Evolutionary conservation across 1,284 basidiomycete genomes (phyloP), one percentile per base, ranked within the genome.

Genomic region (Porphyrellus sp.): DNA sequence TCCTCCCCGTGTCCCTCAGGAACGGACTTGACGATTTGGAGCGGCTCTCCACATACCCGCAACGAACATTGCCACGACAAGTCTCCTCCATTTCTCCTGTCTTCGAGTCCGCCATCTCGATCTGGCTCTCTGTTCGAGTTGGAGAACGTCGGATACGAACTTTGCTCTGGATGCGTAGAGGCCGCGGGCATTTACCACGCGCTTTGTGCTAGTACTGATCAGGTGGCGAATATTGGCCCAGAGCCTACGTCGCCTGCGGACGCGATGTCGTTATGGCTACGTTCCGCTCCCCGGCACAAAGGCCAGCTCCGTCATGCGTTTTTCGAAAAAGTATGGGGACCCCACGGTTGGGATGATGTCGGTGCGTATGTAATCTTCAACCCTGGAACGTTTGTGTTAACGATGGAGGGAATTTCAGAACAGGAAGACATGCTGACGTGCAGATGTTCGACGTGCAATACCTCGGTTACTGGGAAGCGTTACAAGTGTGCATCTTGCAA

Each of bases 401-500:
- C 28, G 11, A 45, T 42, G 38, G 51, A n/a, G 18, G 40, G 23
- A 13, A 49, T 55, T 57, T 46, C 60, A 89, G 89, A 87, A 55
- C 83, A 89, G 63, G 85, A 88, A 56, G 88, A 91, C 55, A 76
- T 76, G 35, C 69, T 73, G 33, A 73, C 76, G 15, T 79, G 79
- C 23, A 75, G 77, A 58, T 96, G 93, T 63, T 90, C 91, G 7
- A 92, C 86, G 20, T 96, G 93, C 68, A 76, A 77, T 46, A 81
- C 78, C 16, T 64, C 72, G 7, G 81, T 90, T 11, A 70, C 72
- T 40, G 76, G 77, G 43, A 83, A 83, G 59, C 78, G 90, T 23
- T 94, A 86, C 72, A 93, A 91, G 72, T 96, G 92, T 72, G 82
- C 83, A 13, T 86, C 85, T 9, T 95, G 93, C 68, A 67, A 77